phyloP scores from a whole-genome alignment of 179 eudicot genomes.

The Silene coronaria region DNA sequence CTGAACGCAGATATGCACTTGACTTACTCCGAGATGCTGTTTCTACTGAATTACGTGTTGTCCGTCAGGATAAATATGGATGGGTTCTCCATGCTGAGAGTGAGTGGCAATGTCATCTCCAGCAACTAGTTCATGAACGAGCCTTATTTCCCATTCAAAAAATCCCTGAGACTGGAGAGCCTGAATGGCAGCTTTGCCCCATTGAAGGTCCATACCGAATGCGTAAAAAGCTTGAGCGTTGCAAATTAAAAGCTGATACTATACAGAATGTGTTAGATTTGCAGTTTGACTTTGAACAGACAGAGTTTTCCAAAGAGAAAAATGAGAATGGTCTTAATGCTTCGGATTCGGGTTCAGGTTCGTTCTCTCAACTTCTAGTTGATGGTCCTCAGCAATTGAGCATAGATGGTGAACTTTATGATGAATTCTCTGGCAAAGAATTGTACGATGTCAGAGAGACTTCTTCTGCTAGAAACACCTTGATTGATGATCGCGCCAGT shows the following conservation, averaged over 20 bases:
- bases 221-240: constrained; percentile 93
- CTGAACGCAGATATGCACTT: constrained; percentile 88
- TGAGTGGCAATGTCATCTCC: constrained; percentile 95
- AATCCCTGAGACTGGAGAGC: constrained; percentile 44
- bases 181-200: constrained; percentile 97
- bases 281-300: constrained; percentile 54
- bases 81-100: constrained; percentile 99
- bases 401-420: constrained; percentile 59
- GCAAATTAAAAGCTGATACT: constrained; percentile 70
- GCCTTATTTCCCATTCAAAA: constrained; percentile 75
- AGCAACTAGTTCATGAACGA: constrained; percentile 94
- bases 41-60: constrained; percentile 92
- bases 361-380: constrained; percentile 56
- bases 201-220: constrained; percentile 98
- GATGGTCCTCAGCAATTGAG: constrained; percentile 46
- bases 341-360: constrained; percentile 63
- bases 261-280: constrained; percentile 71
- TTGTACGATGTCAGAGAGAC: constrained; percentile 58
- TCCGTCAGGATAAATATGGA: constrained; percentile 99
- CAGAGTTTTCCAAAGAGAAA: constrained; percentile 56
- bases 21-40: constrained; percentile 85
- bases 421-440: constrained; percentile 57
- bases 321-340: constrained; percentile 48
- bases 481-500: constrained; percentile 79
- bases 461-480: constrained; percentile 58